A percentile compares a stretch with the other conserved stretches of the same genome.
Conservation (phyloP, 108 stramenopile species). For the Skeletonema potamos region DNA sequence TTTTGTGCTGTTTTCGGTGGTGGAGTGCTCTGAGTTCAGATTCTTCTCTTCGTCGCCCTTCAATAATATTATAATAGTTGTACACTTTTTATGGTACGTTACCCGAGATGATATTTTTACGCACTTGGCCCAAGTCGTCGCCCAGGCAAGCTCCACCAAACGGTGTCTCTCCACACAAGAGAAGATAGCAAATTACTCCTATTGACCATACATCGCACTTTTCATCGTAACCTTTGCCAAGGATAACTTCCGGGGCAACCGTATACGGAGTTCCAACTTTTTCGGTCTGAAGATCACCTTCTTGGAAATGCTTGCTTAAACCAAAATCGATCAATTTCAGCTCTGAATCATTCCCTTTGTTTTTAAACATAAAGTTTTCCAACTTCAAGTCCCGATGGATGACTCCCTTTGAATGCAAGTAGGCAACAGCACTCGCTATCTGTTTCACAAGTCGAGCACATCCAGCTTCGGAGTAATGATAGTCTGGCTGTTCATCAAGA, state of each 20-base stretch:
- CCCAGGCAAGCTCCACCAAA: conserved; percentile 90
- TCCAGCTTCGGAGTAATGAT: conserved; percentile 36
- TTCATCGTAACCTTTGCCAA: conserved; percentile 95
- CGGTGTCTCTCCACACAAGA: conserved; percentile 86
- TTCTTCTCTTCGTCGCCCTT: neutral
- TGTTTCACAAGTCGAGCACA: conserved; percentile 40
- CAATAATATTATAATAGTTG: too few species aligned
- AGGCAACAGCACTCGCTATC: conserved; percentile 62
- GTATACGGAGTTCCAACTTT: conserved; percentile 95
- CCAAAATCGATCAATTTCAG: conserved; percentile 96
- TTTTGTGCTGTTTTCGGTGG: neutral
- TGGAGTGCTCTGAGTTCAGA: neutral
- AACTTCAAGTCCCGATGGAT: conserved; percentile 91
- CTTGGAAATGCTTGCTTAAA: conserved; percentile 80
- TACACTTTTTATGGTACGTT: conserved; percentile 87
- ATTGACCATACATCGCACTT: conserved; percentile 95
- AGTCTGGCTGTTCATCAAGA: conserved; percentile 22
- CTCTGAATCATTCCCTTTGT: conserved; percentile 88
- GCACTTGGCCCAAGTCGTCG: conserved; percentile 53
- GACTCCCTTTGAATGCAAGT: conserved; percentile 71
- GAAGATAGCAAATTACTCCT: conserved; percentile 93
- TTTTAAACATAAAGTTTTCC: conserved; percentile 92
- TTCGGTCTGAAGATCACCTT: conserved; percentile 75
- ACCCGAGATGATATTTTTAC: conserved; percentile 84
- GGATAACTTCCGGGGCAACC: conserved; percentile 93